phyloP scores from a whole-genome alignment of 208 protist genomes.

The Leishmania braziliensis region DNA sequence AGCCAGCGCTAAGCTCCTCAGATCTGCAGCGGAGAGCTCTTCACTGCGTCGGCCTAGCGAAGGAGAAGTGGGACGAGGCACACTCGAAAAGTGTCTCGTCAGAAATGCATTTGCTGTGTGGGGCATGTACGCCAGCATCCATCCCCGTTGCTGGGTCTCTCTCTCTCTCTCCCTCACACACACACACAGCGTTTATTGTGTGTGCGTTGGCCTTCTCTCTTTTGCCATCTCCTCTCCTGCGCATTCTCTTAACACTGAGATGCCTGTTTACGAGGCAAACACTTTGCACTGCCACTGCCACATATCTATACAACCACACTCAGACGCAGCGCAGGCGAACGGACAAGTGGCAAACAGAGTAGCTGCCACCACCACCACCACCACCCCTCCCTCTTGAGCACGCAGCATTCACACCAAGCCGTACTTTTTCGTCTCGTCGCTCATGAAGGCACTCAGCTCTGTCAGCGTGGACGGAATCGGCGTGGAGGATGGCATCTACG shows the following conservation, averaged over 20 bases:
- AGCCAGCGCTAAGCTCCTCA: not conserved
- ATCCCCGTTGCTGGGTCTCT: not conserved
- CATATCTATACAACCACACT: not conserved
- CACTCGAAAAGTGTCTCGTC: not conserved
- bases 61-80: not conserved
- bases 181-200: not conserved
- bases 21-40: not conserved
- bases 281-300: not conserved
- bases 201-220: not conserved
- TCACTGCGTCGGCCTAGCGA: not conserved
- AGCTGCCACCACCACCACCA: not conserved
- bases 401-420: not conserved
- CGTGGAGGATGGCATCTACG: constrained; percentile 12
- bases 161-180: not conserved
- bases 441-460: not conserved
- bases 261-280: not conserved
- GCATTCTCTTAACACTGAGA: not conserved
- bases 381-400: not conserved
- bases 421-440: not conserved
- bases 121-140: not conserved
- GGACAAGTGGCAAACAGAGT: not conserved
- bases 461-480: not conserved
- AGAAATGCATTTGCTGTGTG: not conserved
- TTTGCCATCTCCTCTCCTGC: not conserved
- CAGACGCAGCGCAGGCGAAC: not conserved